A percentile compares a stretch with the other conserved stretches of the same genome.
Conservation (phyloP, 495 filamentous ascomycete genomes). For the Trypethelium eluteriae region DNA sequence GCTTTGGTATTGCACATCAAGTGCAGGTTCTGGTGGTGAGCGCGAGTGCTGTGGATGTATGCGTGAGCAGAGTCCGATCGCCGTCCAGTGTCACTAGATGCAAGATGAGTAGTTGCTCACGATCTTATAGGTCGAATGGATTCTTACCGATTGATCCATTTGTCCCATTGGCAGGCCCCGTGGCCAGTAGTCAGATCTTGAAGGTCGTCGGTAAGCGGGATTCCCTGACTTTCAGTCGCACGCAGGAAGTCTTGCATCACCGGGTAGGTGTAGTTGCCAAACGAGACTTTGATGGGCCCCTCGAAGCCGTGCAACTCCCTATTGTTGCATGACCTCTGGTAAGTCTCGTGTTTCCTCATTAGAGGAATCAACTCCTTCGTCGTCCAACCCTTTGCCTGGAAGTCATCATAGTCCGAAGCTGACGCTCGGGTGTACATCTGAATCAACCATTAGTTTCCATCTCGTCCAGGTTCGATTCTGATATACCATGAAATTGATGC, state of each 20-base stretch:
- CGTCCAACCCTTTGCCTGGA: slow-evolving; percentile 71
- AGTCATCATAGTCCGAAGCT: slow-evolving; percentile 77
- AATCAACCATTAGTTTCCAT: background rate
- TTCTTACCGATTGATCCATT: slow-evolving; percentile 36
- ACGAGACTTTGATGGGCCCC: slow-evolving; percentile 79
- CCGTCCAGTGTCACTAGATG: slow-evolving; percentile 47
- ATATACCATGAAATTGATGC: slow-evolving; percentile 70
- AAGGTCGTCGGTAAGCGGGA: slow-evolving; percentile 47
- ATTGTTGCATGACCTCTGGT: slow-evolving; percentile 69
- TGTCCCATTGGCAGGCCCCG: slow-evolving; percentile 39
- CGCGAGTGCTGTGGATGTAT: slow-evolving; percentile 37
- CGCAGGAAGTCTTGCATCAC: slow-evolving; percentile 69
- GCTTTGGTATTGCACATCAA: slow-evolving; percentile 63
- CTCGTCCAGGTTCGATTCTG: background rate
- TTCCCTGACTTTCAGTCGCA: slow-evolving; percentile 68
- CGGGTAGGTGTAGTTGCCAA: slow-evolving; percentile 50
- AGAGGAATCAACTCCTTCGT: slow-evolving; percentile 71
- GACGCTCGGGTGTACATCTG: slow-evolving; percentile 83
- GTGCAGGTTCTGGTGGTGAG: slow-evolving; percentile 57
- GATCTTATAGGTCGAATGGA: background rate
- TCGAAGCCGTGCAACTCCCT: slow-evolving; percentile 67
- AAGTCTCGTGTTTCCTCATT: slow-evolving; percentile 78
- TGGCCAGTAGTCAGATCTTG: slow-evolving; percentile 37
- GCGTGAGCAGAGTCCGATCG: slow-evolving; percentile 64
- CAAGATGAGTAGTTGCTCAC: background rate